Conservation (phyloP, 2,329 filamentous ascomycete species). For the Cladophialophora chaetospira region DNA sequence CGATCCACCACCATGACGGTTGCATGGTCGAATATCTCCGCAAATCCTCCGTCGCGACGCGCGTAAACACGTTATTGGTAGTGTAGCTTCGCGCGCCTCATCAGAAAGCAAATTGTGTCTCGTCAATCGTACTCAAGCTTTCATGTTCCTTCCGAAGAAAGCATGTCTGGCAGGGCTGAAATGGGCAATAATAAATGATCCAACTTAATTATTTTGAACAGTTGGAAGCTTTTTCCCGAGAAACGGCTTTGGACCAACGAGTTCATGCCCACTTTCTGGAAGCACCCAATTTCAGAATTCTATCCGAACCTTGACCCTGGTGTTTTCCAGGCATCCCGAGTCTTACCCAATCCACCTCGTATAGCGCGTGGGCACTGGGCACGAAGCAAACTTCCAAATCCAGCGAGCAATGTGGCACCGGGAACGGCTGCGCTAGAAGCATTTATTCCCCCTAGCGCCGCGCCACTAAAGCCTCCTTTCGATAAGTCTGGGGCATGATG, state of each 20-base stretch:
- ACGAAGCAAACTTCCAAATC: not conserved
- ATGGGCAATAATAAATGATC: not conserved
- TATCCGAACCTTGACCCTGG: conserved; percentile 2
- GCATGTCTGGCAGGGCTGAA: not conserved
- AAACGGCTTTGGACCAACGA: not conserved
- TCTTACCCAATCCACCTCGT: not conserved
- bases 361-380: not conserved
- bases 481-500: conserved; percentile 6
- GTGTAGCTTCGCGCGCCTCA: too few relatives aligned
- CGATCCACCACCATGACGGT: conserved; percentile 8
- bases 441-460: conserved; percentile 12
- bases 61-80: not conserved
- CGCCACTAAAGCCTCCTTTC: conserved; percentile 15
- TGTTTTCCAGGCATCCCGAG: not conserved
- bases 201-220: not conserved
- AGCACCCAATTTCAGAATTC: not conserved
- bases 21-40: conserved; percentile 3
- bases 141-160: not conserved
- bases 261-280: not conserved
- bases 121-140: too few relatives aligned
- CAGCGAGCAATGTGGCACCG: conserved; percentile 5
- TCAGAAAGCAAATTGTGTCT: too few relatives aligned
- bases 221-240: not conserved
- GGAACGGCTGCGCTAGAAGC: not conserved
- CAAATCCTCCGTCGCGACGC: not conserved